Percentiles rank a stretch among this genome's conserved stretches.
Conservation (phyloP, 2,329 filamentous ascomycete genomes). For the Penicillium sp. region DNA sequence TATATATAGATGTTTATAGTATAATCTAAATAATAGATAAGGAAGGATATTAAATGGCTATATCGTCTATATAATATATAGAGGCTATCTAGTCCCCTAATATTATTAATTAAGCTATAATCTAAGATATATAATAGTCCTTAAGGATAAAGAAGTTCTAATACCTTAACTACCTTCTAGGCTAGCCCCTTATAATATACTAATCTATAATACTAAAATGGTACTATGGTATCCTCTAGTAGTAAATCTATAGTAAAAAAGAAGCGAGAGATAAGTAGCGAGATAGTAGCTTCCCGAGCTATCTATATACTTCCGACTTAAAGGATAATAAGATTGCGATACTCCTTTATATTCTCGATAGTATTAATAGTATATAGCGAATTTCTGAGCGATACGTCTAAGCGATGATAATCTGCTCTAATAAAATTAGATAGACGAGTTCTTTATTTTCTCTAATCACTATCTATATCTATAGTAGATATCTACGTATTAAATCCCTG, state of each 20-base stretch:
- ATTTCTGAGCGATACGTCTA: conserved; percentile 13
- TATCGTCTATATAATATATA: conserved; percentile 15
- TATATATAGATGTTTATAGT: conserved; percentile 19
- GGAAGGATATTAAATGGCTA: conserved; percentile 12
- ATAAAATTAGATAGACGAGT: conserved; percentile 3
- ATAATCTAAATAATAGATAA: conserved; percentile 9
- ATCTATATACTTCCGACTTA: conserved; percentile 13
- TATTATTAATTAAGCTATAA: conserved; percentile 8
- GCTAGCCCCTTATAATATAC: conserved; percentile 18
- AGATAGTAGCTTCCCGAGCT: conserved; percentile 16
- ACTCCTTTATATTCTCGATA: conserved; percentile 17
- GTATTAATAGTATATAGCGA: conserved; percentile 13
- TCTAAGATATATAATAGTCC: conserved; percentile 14
- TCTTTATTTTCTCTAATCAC: conserved; percentile 14
- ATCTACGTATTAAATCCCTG: conserved; percentile 23
- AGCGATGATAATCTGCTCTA: conserved; percentile 9
- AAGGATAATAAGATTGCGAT: conserved; percentile 17
- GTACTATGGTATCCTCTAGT: conserved; percentile 5
- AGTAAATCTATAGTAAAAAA: conserved; percentile 13
- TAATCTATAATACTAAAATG: conserved; percentile 14
- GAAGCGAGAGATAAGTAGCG: conserved; percentile 17
- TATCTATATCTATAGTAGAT: conserved; percentile 19
- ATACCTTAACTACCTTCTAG: conserved; percentile 7
- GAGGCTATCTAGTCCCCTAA: conserved; percentile 10
- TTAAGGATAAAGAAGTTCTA: conserved; percentile 16